Evolutionary conservation across 768 basidiomycete genomes (phyloP), one percentile per base, ranked within the genome.

Genomic region (Ephemerocybe angulata): DNA sequence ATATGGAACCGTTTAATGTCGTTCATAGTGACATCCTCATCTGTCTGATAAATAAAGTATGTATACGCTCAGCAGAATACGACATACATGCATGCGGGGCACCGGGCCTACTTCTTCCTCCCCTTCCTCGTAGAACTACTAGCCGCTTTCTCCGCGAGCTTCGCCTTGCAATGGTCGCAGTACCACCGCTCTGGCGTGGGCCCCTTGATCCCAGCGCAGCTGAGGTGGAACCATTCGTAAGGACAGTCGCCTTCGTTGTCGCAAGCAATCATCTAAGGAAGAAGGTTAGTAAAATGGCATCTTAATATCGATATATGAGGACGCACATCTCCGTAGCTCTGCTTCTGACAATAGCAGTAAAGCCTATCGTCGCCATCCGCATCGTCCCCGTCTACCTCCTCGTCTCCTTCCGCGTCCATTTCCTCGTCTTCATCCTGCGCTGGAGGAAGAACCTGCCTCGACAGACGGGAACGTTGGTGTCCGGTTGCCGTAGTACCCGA

Each of bases 141-240:
- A 10, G 48, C n/a, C 21, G 67, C 55, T 28, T 40, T 52, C 27
- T 62, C 63, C 1, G 60, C 61, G 43, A 73, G 73, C 46, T 65
- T 70, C 17, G 76, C 74, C 50, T 64, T 61, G 58, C 82, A 84
- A 42, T 75, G 75, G 4, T 76, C 74, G 61, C 83, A 84, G 58
- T 78, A 83, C 80, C 82, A 84, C 29, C 73, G 76, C 55, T 82
- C 81, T 62, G 66, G 79, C 50, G 63, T 71, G 57, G 62, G 76
- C 30, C 68, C 70, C 63, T 68, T 79, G 52, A 86, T 68, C 27
- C 78, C 76, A 12, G 83, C 81, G 59, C 84, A 86, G 31, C 72
- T 70, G 31, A 85, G 69, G 63, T 86, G 84, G 71, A 84, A 86
- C 85, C 86, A 88, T 83, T 88, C 84, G 63, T 79, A 83, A 4